phyloP scores from a whole-genome alignment of 202 grass and related monocot genomes.

The Carex arenaria region DNA sequence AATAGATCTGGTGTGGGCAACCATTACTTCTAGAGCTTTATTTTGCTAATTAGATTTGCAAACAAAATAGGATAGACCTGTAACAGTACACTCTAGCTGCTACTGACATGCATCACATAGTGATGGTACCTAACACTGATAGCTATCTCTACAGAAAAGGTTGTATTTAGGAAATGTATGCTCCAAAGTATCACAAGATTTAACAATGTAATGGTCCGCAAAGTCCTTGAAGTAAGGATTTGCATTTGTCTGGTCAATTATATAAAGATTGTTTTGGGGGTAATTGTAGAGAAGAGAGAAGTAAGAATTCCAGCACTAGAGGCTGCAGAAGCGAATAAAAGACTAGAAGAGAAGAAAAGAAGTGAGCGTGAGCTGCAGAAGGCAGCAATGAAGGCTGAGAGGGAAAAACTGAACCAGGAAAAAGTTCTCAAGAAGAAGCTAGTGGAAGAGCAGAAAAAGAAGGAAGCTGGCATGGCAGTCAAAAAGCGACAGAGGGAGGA shows the following conservation, averaged over 20 bases:
- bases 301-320: conserved; percentile 86
- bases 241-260: background rate
- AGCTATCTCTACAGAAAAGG: background rate
- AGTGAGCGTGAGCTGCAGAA: conserved; percentile 76
- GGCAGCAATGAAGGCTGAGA: conserved; percentile 65
- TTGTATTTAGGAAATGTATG: background rate
- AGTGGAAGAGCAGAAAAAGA: conserved; percentile 61
- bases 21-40: background rate
- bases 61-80: background rate
- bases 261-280: background rate
- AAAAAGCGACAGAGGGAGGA: conserved; percentile 92
- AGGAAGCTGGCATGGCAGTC: conserved; percentile 43
- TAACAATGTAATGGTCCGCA: background rate
- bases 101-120: background rate
- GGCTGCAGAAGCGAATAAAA: conserved; percentile 84
- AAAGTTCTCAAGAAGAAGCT: conserved; percentile 70
- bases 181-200: background rate
- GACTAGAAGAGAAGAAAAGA: conserved; percentile 75
- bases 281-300: conserved; percentile 73
- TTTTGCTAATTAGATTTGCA: background rate
- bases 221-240: background rate
- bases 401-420: conserved; percentile 66
- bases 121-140: background rate
- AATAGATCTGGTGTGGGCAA: background rate
- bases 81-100: background rate